phyloP scores from a whole-genome alignment of 23 red algal species.

The Gracilaria caudata region DNA sequence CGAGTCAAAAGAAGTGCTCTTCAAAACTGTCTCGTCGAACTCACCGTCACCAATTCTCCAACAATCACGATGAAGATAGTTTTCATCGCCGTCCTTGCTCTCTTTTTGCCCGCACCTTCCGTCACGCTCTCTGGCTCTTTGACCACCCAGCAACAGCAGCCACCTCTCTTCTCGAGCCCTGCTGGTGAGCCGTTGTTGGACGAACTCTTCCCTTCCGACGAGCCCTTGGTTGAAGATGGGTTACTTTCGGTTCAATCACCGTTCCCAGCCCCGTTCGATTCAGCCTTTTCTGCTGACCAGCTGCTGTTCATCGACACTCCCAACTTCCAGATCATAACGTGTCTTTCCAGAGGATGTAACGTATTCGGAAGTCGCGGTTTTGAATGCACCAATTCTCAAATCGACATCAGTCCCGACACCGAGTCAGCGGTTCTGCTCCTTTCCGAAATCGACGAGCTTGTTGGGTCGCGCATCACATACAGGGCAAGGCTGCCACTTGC shows the following conservation, averaged over 20 bases:
- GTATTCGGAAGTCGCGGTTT: background rate
- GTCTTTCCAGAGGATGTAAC: background rate
- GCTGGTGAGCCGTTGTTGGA: background rate
- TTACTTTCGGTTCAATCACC: background rate
- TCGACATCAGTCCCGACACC: background rate
- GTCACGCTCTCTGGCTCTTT: background rate
- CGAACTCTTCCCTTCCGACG: background rate
- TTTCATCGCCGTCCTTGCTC: background rate
- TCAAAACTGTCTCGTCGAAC: conserved; percentile 4
- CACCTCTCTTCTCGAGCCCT: background rate
- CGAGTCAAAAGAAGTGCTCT: background rate
- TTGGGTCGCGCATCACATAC: background rate
- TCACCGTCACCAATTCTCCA: background rate
- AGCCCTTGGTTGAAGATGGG: background rate
- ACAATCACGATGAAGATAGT: conserved; percentile 8
- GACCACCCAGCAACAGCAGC: background rate
- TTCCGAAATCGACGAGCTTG: background rate
- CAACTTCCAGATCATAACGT: background rate
- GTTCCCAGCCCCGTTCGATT: background rate
- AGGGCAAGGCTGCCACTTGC: background rate
- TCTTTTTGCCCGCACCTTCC: background rate
- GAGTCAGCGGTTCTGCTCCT: background rate
- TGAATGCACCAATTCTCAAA: conserved; percentile 4
- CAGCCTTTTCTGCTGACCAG: background rate
- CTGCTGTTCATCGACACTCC: background rate